phyloP scores from a whole-genome alignment of 257 asterid species.

The Agastache rugosa region DNA sequence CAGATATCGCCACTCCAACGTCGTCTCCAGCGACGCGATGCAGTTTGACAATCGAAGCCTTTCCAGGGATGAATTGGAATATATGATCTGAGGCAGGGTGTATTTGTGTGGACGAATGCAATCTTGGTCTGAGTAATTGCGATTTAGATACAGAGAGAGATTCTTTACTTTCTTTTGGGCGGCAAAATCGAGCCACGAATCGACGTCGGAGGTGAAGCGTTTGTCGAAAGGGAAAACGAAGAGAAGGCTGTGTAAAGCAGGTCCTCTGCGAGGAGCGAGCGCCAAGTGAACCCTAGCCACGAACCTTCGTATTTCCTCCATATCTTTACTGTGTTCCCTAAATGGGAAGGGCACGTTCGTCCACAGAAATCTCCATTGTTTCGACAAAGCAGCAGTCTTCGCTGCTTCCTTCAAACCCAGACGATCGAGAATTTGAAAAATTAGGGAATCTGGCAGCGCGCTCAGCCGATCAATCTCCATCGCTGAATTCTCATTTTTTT shows the following conservation, averaged over 20 bases:
- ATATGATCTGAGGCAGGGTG: background rate
- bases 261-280: too few species aligned
- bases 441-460: too few species aligned
- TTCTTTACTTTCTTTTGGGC: background rate
- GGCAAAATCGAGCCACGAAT: slow-evolving; percentile 1
- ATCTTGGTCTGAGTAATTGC: background rate
- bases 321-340: too few species aligned
- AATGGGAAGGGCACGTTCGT: background rate
- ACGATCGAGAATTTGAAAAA: too few species aligned
- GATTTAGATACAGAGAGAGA: background rate
- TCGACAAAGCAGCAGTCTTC: background rate
- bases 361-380: background rate
- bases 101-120: background rate
- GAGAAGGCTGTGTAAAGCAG: too few species aligned
- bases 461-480: background rate
- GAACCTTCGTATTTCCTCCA: background rate
- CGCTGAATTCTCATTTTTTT: background rate
- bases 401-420: too few species aligned
- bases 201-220: background rate
- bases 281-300: background rate
- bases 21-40: background rate
- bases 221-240: too few species aligned
- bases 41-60: background rate
- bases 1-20: background rate
- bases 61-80: background rate